Base-by-base conservation (phyloP, 192 early-diverging fungal genomes). In the Coemansia sp. region DNA sequence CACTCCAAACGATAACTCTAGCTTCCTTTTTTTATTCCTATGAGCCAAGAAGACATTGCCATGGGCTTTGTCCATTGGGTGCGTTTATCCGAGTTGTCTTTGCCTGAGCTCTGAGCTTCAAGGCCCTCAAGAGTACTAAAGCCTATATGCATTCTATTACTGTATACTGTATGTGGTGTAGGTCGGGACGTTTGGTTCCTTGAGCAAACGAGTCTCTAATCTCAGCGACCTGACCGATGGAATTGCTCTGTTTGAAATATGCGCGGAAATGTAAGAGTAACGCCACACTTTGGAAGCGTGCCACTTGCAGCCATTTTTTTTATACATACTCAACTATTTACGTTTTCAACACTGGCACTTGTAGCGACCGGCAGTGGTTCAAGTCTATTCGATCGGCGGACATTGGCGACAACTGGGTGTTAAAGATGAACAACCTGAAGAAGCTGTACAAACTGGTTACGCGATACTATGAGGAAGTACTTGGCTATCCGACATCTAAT, bases 341-440 rank as follows among this genome's bases (percentile, higher is more conserved):
- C 36, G 36, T 36, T 36, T 36, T 36, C 36, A 6, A 36, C 36
- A 27, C 29, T 46, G 13, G 17, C 27, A 20, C 41, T 12, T 56
- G 61, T 75, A 97, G 96, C 71, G 95, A 98, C 80, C 80, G 90
- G 17, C 85, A 87, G 48, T 98, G 94, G 94, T 97, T 99, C 89
- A 95, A 94, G 65, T 72, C 86, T 13, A 84, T 88, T 38, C 86
- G 88, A 8, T 82, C 88, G 2, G 80, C 87, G 11, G 91, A 92
- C 58, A 85, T 88, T 7, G 92, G 89, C 48, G 92, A 93, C 77
- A 98, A 96, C 85, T 99, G 97, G 97, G 93, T 99, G 2, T 74
- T 95, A 38, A 92, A 91, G 69, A 91, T 94, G 75, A 97, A 95
- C 82, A 93, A 93, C 62, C 87, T 98, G 15, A 96, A 96, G 74